Percentiles rank a stretch among this genome's conserved stretches.
Evolutionary conservation across 352 stramenopile species (phyloP).

Genomic region (Phytophthora kernoviae): DNA sequence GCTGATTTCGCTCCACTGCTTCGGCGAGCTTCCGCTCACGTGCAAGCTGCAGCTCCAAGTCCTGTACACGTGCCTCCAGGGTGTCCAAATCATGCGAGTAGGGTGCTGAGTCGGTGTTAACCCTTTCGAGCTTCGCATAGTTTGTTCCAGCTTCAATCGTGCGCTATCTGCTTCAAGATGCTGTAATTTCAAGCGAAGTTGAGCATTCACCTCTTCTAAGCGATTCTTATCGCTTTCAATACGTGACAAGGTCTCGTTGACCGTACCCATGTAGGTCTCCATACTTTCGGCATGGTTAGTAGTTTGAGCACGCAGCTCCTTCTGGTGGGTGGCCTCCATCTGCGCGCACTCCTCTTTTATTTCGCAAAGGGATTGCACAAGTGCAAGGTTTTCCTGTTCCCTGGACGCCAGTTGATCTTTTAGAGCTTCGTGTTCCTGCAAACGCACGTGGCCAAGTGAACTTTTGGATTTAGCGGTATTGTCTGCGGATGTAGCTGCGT

Average conservation of each 20-base stretch:
- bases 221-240: constrained; percentile 33
- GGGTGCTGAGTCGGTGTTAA: constrained; percentile 15
- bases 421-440: constrained; percentile 14
- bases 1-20: constrained; percentile 24
- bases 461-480: not conserved
- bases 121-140: constrained; percentile 16
- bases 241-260: constrained; percentile 36
- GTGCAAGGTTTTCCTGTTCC: constrained; percentile 49
- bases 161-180: constrained; percentile 21
- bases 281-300: constrained; percentile 30
- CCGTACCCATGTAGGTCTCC: constrained; percentile 37
- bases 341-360: constrained; percentile 42
- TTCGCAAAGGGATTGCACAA: constrained; percentile 49
- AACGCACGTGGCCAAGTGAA: not conserved
- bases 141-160: constrained; percentile 4
- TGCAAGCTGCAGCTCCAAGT: constrained; percentile 34
- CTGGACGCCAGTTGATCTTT: constrained; percentile 30
- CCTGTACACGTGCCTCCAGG: constrained; percentile 16
- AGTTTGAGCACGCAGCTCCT: constrained; percentile 25
- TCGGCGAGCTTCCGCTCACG: constrained; percentile 29
- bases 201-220: constrained; percentile 23
- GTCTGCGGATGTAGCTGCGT: not conserved
- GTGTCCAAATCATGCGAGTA: constrained; percentile 10
- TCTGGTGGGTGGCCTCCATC: constrained; percentile 22
- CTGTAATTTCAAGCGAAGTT: constrained; percentile 25